Base-by-base conservation (phyloP, 306 rosid species). In the Parietaria judaica region DNA sequence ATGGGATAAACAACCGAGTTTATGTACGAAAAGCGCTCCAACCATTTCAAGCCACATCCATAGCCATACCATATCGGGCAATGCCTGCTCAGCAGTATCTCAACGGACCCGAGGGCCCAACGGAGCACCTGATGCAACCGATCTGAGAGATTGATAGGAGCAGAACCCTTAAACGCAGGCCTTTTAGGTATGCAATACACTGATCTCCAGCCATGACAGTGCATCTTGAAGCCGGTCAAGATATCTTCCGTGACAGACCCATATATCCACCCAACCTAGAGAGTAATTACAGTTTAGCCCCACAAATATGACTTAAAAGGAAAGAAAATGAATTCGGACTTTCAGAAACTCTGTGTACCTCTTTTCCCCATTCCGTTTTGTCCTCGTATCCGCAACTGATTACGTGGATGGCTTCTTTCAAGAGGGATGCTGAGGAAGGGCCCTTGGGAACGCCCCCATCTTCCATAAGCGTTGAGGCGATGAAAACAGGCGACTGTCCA, bases 211-310 rank as follows among this genome's bases (percentile, higher is more conserved):
- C 97, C 97, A 58, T 86, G 97, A 67, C 97, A 86, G 31, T 89
- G 97, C 97, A 89, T 89, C 74, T 89, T 89, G 84, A 89, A 86
- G 31, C 97, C 95, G 2, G 97, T 89, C 63, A 89, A 69, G 51
- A 89, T 89, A 75, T 89, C 97, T 63, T 89, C 97, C 59, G 97
- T 89, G 56, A 89, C 97, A 5, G 97, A 89, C 43, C 97, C 97
- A 60, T 89, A 89, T n/a, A 89, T 89, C 97, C 97, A 89, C 36
- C 97, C 97, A 46, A 89, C 92, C 95, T 89, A 77, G 64, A 82
- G 67, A 5, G 44, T 0, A 70, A 72, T 35, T 34, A 48, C 11
- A 71, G 48, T 34, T 70, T 54, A 66, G 58, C 11, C 36, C 38
- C 7, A 36, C 31, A 54, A 49, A 14, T 47, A 51, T 72, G 58